phyloP scores from a whole-genome alignment of 116 monocot genomes.

The Dioscorea cayenensis region DNA sequence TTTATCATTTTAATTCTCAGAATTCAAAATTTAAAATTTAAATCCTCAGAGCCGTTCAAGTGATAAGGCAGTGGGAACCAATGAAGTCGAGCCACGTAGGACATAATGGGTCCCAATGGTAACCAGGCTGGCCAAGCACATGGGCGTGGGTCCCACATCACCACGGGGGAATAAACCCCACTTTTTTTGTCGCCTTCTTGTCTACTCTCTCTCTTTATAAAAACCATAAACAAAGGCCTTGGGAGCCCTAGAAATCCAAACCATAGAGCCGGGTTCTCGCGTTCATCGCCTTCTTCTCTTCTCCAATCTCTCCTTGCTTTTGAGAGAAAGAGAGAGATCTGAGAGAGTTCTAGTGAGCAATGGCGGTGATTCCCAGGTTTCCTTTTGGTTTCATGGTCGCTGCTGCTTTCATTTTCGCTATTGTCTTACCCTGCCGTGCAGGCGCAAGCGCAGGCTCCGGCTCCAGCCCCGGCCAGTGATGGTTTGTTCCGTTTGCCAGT shows the following conservation, averaged over 20 bases:
- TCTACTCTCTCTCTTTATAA: neutral
- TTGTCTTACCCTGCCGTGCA: conserved; percentile 47
- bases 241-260: conserved; percentile 1
- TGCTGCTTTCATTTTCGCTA: conserved; percentile 27
- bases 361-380: conserved; percentile 16
- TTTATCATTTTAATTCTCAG: too few species aligned
- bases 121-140: neutral
- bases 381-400: conserved; percentile 19
- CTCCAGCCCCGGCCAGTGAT: conserved; percentile 49
- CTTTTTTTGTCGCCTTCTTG: neutral
- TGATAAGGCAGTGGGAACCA: too few species aligned
- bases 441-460: conserved; percentile 30
- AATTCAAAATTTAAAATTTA: too few species aligned
- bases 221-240: neutral
- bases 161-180: neutral
- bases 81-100: neutral
- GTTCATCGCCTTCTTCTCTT: neutral
- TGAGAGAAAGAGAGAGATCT: neutral
- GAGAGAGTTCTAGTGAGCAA: conserved; percentile 2
- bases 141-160: neutral
- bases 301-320: conserved; percentile 3
- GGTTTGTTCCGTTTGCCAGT: conserved; percentile 16
- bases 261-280: neutral
- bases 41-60: too few species aligned
- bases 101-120: neutral